Base-by-base conservation (phyloP, 345 rosid genomes). In the Gossypium stocksii region DNA sequence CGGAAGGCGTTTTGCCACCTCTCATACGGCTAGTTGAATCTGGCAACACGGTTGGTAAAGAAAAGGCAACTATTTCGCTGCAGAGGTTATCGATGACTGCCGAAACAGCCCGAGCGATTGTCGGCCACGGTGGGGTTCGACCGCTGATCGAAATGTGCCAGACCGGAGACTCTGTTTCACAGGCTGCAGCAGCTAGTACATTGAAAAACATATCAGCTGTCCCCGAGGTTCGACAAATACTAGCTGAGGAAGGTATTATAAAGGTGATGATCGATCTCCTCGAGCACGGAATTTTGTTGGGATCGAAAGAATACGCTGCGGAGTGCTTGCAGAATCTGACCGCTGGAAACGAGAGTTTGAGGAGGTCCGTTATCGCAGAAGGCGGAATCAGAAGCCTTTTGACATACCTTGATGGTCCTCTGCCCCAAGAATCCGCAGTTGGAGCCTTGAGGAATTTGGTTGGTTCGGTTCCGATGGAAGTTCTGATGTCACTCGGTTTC, bases 291-390 rank as follows among this genome's bases (percentile, higher is more conserved):
- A 87, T 92, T 65, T 67, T 89, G 60, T 64, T 90, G 41, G 93
- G 97, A 60, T 80, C 94, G 10, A 94, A 90, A 85, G 98, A 94
- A 68, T 88, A 94, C 46, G 97, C 98, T 0, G 90, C 97, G 0
- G 97, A 94, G 77, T 92, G 97, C 83, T 81, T 94, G 84, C 97
- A 90, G 86, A 89, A 92, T 83, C 93, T 94, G 76, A 90, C 98
- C 9, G 82, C 93, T 2, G 85, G 88, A 77, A 92, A 89, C 17
- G 97, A 94, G 75, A 79, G 76, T 77, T 77, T 93, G 22, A 81
- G 87, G 48, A 84, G 93, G 75, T 74, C 82, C 7, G 96, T 93
- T 10, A 62, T 92, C 53, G 80, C 91, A 0, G 97, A 95, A 85
- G 89, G 92, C 2, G 99, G 99, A 53, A 49, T 88, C 2, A 83